Base-by-base conservation (phyloP, 2,329 filamentous ascomycete genomes). In the Neofusicoccum ribis region DNA sequence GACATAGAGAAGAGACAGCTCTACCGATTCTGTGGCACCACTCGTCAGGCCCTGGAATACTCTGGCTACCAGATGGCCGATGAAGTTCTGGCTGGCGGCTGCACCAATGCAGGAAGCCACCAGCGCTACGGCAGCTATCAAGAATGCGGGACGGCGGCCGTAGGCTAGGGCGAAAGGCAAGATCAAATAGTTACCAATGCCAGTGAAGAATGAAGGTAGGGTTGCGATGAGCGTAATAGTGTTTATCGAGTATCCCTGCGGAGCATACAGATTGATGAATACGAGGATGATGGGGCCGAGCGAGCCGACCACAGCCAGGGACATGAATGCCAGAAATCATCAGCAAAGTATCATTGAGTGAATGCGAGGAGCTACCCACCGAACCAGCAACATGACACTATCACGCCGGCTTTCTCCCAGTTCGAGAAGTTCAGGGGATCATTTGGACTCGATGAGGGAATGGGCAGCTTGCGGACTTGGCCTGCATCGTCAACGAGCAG, bases 81-180 rank as follows among this genome's bases (percentile, higher is more conserved):
- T 3, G 14, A 56, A 56, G 14, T 43, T 20, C 7, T 27, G 37
- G 11, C 20, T 56, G 20, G 52, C 52, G 9, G 20, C 52, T 3
- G 37, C 37, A 8, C 52, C 37, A 27, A 43, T 56, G 37, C 37
- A 56, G 5, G 23, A 56, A 3, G 52, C 52, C 74, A 39, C 78
- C 79, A 1, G 77, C 76, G 0, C 78, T 76, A 15, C 80, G 51
- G 68, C 7, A 77, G 70, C 4, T 79, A 68, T 8, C 5, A 80
- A 70, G 14, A 78, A 74, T 2, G 77, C 72, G 5, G 77, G 76
- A 9, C 79, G 72, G 11, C 77, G 73, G 15, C 79, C 79, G 47
- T 76, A 76, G 9, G 78, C 72, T 49, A 81, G 70, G 14, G 75
- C 74, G 7, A 79, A 62, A 0, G 79, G 79, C 31, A 81, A 71